These are phyloP conservation scores for Musa schizocarpa DNA, from an alignment of 176 grass and related monocot species.

Conservation along the genomic window DNA sequence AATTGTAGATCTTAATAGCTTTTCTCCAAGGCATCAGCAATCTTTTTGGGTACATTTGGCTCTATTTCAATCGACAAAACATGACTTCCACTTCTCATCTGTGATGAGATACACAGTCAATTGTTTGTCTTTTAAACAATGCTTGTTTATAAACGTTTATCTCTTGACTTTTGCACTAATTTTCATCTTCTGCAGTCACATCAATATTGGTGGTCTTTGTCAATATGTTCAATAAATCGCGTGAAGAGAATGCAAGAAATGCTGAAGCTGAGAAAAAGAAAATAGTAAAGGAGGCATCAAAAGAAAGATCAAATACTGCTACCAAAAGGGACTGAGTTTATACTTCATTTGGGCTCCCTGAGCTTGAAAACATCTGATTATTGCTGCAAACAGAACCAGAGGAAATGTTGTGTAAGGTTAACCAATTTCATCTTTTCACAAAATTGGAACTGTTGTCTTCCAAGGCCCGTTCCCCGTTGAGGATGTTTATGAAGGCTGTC, in stretches of 20 bases:
- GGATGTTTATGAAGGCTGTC: background rate
- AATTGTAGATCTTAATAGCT: too few relatives aligned
- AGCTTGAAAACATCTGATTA: background rate
- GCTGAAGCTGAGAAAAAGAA: constrained; percentile 84
- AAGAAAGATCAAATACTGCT: constrained; percentile 41
- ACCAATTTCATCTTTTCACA: background rate
- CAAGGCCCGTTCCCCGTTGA: background rate
- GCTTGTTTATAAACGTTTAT: constrained; percentile 10
- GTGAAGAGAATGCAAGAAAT: constrained; percentile 72
- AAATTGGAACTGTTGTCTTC: background rate
- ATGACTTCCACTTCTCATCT: background rate
- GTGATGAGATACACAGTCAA: constrained; percentile 3
- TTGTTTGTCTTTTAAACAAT: constrained; percentile 6
- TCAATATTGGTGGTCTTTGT: constrained; percentile 93
- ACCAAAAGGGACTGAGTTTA: constrained; percentile 31
- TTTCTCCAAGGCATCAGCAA: too few relatives aligned
- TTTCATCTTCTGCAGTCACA: constrained; percentile 62
- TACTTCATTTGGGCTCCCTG: background rate
- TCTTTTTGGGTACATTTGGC: too few relatives aligned
- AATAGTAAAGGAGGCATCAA: constrained; percentile 55
- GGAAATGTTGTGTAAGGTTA: background rate
- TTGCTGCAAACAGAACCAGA: background rate
- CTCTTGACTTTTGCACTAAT: constrained; percentile 23
- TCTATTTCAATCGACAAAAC: too few relatives aligned
- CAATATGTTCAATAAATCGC: constrained; percentile 94